Percentiles rank a stretch among this genome's conserved stretches.
phyloP scores from a whole-genome alignment of 2,329 filamentous ascomycete genomes.

The Amauroascus niger region DNA sequence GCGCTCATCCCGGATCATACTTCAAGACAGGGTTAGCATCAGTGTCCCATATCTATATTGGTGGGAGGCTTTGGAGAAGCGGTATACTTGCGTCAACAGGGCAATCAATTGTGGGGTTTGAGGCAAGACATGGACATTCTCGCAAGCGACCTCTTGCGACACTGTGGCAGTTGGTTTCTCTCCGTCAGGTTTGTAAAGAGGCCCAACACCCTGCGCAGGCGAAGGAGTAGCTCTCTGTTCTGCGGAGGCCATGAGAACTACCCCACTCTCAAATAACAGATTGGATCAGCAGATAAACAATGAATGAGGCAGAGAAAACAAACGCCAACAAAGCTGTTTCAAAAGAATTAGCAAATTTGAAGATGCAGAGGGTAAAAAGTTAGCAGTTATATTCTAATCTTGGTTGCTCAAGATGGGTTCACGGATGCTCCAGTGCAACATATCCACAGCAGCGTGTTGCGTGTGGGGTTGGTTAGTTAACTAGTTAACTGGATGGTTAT shows the following conservation, averaged over 20 bases:
- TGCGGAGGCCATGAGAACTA: slow-evolving; percentile 10
- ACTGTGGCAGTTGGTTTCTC: slow-evolving; percentile 83
- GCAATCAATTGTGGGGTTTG: slow-evolving; percentile 97
- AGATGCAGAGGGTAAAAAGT: not conserved
- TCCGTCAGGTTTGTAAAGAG: slow-evolving; percentile 62
- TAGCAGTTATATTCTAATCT: not conserved
- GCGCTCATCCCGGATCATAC: slow-evolving; percentile 87
- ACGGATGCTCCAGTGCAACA: not conserved
- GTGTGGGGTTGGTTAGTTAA: not conserved
- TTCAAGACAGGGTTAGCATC: slow-evolving; percentile 32
- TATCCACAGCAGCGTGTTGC: not conserved
- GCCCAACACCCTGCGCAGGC: slow-evolving; percentile 53
- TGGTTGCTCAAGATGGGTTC: not conserved
- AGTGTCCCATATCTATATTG: not conserved
- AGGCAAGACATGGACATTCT: slow-evolving; percentile 80
- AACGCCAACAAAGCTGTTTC: no score
- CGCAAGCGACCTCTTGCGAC: slow-evolving; percentile 67
- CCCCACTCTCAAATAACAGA: not conserved
- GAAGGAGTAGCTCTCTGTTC: slow-evolving; percentile 5
- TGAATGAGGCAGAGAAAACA: not conserved
- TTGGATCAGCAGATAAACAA: not conserved
- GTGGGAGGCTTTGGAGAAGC: not conserved
- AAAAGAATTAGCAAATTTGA: not conserved
- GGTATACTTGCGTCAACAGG: slow-evolving; percentile 72
- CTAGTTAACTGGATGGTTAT: no score